Evolutionary conservation across 2,329 filamentous ascomycete species (phyloP).

Genomic region (Botrytis fragariae): DNA sequence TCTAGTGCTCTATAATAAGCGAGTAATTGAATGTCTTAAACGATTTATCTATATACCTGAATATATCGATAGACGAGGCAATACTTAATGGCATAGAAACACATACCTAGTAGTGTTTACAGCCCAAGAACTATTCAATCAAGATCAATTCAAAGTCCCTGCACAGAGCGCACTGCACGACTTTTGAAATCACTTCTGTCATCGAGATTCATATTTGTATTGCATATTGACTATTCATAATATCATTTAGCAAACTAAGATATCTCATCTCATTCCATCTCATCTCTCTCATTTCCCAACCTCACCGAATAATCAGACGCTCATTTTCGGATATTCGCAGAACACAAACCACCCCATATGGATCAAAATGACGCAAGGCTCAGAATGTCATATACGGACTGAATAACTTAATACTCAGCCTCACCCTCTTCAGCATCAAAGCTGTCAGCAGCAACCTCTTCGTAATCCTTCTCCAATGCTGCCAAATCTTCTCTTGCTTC

Average conservation of each 20-base stretch:
- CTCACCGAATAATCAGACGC: conserved; percentile 17
- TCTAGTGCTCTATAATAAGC: background rate
- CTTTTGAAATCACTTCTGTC: background rate
- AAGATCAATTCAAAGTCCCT: background rate
- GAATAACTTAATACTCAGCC: conserved; percentile 40
- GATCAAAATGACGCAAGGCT: conserved; percentile 16
- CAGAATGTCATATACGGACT: conserved; percentile 5
- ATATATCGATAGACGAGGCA: background rate
- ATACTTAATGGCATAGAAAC: background rate
- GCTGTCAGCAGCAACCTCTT: conserved; percentile 58
- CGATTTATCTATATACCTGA: background rate
- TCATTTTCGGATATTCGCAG: conserved; percentile 21
- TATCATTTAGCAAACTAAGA: conserved; percentile 14
- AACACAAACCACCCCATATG: conserved; percentile 17
- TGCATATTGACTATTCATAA: conserved; percentile 13
- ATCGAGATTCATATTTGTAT: conserved; percentile 4
- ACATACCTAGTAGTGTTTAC: background rate
- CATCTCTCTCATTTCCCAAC: conserved; percentile 1
- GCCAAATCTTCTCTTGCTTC: conserved; percentile 66
- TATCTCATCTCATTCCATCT: conserved; percentile 10
- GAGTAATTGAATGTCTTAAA: background rate
- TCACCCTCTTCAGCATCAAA: conserved; percentile 50
- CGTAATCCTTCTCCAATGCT: conserved; percentile 63
- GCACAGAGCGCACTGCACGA: background rate
- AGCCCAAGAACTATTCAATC: background rate